Percentiles rank a stretch among this genome's conserved stretches.
Conservation (phyloP, 2,329 filamentous ascomycete species). For the Talaromyces rugulosus region DNA sequence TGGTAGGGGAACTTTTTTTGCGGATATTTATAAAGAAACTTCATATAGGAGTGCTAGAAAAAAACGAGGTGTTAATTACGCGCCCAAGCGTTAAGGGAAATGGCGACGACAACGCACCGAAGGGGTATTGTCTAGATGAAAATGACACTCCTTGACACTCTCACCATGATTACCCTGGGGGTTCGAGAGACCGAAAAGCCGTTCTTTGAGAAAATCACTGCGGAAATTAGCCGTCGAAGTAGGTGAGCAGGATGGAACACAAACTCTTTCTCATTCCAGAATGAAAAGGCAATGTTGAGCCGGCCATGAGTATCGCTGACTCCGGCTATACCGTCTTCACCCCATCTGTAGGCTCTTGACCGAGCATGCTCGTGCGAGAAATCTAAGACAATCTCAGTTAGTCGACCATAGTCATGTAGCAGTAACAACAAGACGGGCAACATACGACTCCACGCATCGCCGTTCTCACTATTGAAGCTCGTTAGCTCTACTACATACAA, state of each 20-base stretch:
- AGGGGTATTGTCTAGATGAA: constrained; percentile 92
- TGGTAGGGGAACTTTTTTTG: constrained; percentile 90
- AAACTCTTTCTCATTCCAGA: constrained; percentile 97
- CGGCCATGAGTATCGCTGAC: constrained; percentile 89
- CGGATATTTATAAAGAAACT: constrained; percentile 96
- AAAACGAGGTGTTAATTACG: neutral
- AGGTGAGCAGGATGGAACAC: constrained; percentile 24
- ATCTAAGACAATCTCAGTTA: constrained; percentile 50
- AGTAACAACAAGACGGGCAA: neutral
- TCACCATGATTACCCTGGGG: constrained; percentile 97
- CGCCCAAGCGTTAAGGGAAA: neutral
- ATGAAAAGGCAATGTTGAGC: constrained; percentile 91
- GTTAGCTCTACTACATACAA: neutral
- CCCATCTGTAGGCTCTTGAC: constrained; percentile 87
- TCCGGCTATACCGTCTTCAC: constrained; percentile 93
- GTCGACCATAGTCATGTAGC: constrained; percentile 5
- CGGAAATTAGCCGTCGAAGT: neutral
- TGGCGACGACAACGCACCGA: constrained; percentile 45
- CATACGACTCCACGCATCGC: constrained; percentile 90
- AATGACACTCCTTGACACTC: constrained; percentile 94
- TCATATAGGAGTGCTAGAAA: constrained; percentile 91
- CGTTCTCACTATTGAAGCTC: constrained; percentile 57
- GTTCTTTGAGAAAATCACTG: constrained; percentile 89
- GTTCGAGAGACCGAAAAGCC: constrained; percentile 91
- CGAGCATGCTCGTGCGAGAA: constrained; percentile 91